Base-by-base conservation (phyloP, 345 rosid species). In the Dipteronia dyeriana region DNA sequence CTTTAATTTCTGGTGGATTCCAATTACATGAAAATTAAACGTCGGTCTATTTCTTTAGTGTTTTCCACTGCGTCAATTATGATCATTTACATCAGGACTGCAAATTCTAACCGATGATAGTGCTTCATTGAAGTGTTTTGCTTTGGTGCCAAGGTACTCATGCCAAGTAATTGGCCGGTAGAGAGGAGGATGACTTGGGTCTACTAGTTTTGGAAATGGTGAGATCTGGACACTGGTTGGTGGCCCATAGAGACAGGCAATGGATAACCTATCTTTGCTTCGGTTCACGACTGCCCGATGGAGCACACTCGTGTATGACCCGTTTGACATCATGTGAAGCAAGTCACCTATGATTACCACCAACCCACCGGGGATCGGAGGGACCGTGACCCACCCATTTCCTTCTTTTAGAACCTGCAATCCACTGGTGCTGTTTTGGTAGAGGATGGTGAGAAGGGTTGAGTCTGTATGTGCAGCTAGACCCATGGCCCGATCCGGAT, bases 401-500 rank as follows among this genome's bases (percentile, higher is more conserved):
- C 86, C 91, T 34, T 91, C 97, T 71, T 76, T 86, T 6, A 79
- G 79, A 25, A 93, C 91, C 25, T 92, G 98, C 81, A 95, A 81
- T 31, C 97, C 99, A 38, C 88, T 86, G 0, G 89, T 90, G 82
- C 74, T 79, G 86, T 85, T 90, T 47, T 96, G 99, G 85, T 86
- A 79, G 12, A 96, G 88, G 74, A 94, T 87, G 64, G 97, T 96
- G 80, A 96, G 77, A 23, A 94, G 87, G 22, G 97, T 88, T 0
- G 98, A 94, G 84, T 96, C 98, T 0, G 98, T 94, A 83, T 94
- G 99, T 0, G 97, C 89, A 1, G 97, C 90, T 0, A 96, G 90
- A 78, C 99, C 99, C 99, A 96, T 94, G 47, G 99, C 95, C 56
- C 83, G 83, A 68, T 90, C 97, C 5, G 97, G 98, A 47, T 96